phyloP scores from a whole-genome alignment of 192 early-diverging fungal species.

The Endogone sp. region DNA sequence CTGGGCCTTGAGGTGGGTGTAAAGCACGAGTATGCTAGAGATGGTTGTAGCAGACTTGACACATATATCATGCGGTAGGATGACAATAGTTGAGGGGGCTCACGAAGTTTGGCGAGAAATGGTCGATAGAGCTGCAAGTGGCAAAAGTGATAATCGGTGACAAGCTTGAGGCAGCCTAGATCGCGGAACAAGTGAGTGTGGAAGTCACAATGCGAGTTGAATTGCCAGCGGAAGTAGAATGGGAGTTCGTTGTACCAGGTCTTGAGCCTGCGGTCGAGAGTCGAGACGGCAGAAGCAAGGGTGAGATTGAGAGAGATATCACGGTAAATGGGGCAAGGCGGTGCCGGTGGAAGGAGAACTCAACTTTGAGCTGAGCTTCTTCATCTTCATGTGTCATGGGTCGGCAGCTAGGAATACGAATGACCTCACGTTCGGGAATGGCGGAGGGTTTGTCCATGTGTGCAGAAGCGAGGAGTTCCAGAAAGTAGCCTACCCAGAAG shows the following conservation, averaged over 20 bases:
- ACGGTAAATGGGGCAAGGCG: slow-evolving; percentile 27
- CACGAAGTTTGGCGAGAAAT: slow-evolving; percentile 16
- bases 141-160: slow-evolving; percentile 31
- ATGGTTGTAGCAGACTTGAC: slow-evolving; percentile 19
- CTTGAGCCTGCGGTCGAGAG: slow-evolving; percentile 19
- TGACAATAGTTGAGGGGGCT: slow-evolving; percentile 12
- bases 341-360: slow-evolving; percentile 28
- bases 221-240: slow-evolving; percentile 19
- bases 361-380: slow-evolving; percentile 24
- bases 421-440: slow-evolving; percentile 16
- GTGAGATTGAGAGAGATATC: slow-evolving; percentile 9
- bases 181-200: slow-evolving; percentile 21
- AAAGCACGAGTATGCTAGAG: slow-evolving; percentile 21
- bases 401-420: background rate
- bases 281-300: slow-evolving; percentile 13
- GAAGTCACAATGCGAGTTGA: slow-evolving; percentile 14
- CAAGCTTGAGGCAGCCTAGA: slow-evolving; percentile 32
- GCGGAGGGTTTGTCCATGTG: slow-evolving; percentile 32
- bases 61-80: slow-evolving; percentile 18
- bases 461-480: slow-evolving; percentile 18
- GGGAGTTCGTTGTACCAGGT: slow-evolving; percentile 24
- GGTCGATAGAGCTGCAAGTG: slow-evolving; percentile 26
- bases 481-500: slow-evolving; percentile 16
- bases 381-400: slow-evolving; percentile 19
- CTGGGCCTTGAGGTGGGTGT: slow-evolving; percentile 18